Conservation (phyloP, 768 basidiomycete species). For the Russula sp. region DNA sequence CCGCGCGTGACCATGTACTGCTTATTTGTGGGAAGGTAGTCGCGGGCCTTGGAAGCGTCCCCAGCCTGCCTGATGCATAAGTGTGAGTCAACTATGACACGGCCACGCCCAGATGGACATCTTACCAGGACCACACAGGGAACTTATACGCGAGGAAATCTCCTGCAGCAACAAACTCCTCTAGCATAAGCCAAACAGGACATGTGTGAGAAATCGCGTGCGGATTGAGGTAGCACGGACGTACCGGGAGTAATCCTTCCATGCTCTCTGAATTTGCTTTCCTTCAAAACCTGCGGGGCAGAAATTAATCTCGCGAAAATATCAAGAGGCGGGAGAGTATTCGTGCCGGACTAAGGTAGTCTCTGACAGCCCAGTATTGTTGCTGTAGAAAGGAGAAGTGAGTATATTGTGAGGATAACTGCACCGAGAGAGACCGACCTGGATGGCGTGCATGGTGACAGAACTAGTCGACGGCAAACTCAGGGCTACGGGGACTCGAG, state of each 20-base stretch:
- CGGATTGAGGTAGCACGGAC: conserved; percentile 22
- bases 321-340: conserved; percentile 18
- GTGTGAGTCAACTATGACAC: conserved; percentile 1
- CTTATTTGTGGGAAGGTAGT: conserved; percentile 92
- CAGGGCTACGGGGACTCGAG: conserved; percentile 12
- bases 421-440: conserved; percentile 26
- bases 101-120: conserved; percentile 14
- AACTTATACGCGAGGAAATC: conserved; percentile 98
- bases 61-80: conserved; percentile 73
- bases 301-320: conserved; percentile 29
- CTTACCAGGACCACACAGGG: conserved; percentile 94
- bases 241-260: conserved; percentile 91
- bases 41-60: conserved; percentile 74
- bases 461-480: conserved; percentile 1
- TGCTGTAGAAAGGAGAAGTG: conserved; percentile 38
- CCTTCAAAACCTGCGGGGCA: conserved; percentile 72
- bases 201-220: conserved; percentile 22
- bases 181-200: conserved; percentile 34
- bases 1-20: conserved; percentile 95
- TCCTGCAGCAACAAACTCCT: conserved; percentile 97
- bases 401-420: not conserved
- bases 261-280: conserved; percentile 99
- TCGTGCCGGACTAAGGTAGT: conserved; percentile 86
- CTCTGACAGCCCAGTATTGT: conserved; percentile 89
- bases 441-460: conserved; percentile 41